Conservation (phyloP, 495 filamentous ascomycete species). For the Tuber melanosporum region DNA sequence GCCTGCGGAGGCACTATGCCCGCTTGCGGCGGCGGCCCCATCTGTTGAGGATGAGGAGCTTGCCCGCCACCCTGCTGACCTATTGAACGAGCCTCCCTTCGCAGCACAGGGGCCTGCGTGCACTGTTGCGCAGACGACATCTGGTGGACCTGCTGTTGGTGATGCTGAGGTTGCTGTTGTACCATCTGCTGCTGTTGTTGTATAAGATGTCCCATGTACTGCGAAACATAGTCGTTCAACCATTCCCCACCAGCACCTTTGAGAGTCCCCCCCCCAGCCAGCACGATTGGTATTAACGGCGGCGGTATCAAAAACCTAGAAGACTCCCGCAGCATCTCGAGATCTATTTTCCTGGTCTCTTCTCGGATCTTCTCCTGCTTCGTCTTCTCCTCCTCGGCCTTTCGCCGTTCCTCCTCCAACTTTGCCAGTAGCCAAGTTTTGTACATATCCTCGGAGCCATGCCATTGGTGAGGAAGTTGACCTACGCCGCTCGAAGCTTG, state of each 20-base stretch:
- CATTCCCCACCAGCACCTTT: conserved; percentile 59
- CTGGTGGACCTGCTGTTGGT: conserved; percentile 48
- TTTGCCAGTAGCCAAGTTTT: conserved; percentile 74
- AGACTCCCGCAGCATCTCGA: conserved; percentile 75
- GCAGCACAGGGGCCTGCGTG: conserved; percentile 42
- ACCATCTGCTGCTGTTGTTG: conserved; percentile 46
- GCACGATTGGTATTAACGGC: conserved; percentile 79
- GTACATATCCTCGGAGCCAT: conserved; percentile 71
- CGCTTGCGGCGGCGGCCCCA: conserved; percentile 40
- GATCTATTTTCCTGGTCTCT: conserved; percentile 77
- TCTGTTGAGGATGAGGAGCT: conserved; percentile 37
- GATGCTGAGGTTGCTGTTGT: conserved; percentile 48
- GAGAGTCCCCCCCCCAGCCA: conserved; percentile 70
- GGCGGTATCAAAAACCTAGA: conserved; percentile 75
- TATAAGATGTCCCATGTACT: conserved; percentile 52
- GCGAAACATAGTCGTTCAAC: conserved; percentile 61
- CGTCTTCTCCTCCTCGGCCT: conserved; percentile 82
- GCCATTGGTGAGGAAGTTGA: conserved; percentile 64
- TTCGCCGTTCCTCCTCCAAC: conserved; percentile 75
- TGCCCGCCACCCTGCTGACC: conserved; percentile 35
- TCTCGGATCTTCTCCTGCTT: conserved; percentile 68
- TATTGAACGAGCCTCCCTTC: conserved; percentile 48
- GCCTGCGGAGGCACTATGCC: conserved; percentile 26
- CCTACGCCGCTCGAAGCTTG: conserved; percentile 51
- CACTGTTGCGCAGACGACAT: conserved; percentile 37